Evolutionary conservation across 2,329 filamentous ascomycete species (phyloP).

Genomic region (Helotiales sp.): DNA sequence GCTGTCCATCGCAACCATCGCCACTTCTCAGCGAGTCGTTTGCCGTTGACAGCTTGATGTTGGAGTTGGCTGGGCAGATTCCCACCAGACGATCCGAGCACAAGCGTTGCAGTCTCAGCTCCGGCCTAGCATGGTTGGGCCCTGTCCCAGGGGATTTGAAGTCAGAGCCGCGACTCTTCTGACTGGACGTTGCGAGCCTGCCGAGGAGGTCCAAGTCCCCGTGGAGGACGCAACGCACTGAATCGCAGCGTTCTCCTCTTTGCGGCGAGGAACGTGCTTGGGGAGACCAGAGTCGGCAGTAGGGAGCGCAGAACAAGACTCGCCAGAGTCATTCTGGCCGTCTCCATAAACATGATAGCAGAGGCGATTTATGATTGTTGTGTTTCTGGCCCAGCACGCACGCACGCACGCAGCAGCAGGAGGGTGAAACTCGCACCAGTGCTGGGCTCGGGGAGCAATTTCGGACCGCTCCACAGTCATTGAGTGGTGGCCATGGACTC

Average conservation of each 20-base stretch:
- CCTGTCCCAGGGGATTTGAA: not conserved
- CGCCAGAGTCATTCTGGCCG: too few species aligned
- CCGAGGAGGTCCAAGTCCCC: conserved; percentile 1
- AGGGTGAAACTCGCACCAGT: not conserved
- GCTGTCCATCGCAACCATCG: not conserved
- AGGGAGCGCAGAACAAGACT: not conserved
- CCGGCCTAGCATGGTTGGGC: not conserved
- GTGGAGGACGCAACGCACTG: conserved; percentile 1
- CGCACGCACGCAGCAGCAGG: too few species aligned
- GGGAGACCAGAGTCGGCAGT: not conserved
- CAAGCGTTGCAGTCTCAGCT: conserved; percentile 1
- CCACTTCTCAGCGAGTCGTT: not conserved
- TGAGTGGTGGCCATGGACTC: too few species aligned
- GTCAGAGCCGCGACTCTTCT: not conserved
- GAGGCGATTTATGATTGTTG: too few species aligned
- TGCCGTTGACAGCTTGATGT: not conserved
- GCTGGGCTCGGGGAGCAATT: conserved; percentile 3
- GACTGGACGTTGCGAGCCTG: not conserved
- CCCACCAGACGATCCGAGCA: not conserved
- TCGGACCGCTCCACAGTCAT: not conserved
- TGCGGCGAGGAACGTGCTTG: not conserved
- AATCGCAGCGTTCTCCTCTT: not conserved
- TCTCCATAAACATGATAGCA: too few species aligned
- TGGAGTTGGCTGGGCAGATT: too few species aligned
- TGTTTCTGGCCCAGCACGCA: too few species aligned